Conservation (phyloP, 805 yeast genomes). For the Candida silvicultrix region DNA sequence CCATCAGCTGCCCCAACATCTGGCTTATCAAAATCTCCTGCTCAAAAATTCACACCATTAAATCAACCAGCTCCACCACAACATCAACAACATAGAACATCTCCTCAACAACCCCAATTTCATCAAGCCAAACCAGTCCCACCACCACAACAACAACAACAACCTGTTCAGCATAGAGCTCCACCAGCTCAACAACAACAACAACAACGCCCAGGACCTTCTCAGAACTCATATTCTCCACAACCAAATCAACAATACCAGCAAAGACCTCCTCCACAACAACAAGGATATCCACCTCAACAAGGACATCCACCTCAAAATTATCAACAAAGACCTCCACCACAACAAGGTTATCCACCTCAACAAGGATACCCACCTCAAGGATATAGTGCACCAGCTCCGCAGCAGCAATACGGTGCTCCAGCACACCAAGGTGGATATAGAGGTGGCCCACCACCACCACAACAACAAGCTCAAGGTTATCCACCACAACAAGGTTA, state of each 20-base stretch:
- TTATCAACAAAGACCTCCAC: constrained; percentile 1
- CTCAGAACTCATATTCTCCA: no score
- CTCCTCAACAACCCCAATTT: constrained; percentile 11
- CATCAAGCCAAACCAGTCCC: constrained; percentile 4
- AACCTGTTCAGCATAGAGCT: constrained; percentile 2
- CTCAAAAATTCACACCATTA: constrained; percentile 14
- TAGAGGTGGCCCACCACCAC: constrained; percentile 5
- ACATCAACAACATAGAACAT: constrained; percentile 4
- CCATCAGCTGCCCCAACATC: constrained; percentile 17
- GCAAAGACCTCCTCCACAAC: constrained; percentile 2
- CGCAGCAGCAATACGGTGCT: background rate
- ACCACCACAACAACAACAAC: constrained; percentile 8
- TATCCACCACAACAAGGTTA: constrained; percentile 2
- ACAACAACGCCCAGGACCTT: constrained; percentile 3
- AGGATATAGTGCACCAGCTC: background rate
- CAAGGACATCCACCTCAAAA: constrained; percentile 4
- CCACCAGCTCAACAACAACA: constrained; percentile 5
- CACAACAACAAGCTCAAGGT: constrained; percentile 6
- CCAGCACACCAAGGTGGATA: background rate
- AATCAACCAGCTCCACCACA: constrained; percentile 2
- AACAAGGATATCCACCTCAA: constrained; percentile 4
- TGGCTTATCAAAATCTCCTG: background rate
- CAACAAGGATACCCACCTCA: background rate
- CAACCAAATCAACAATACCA: constrained; percentile 5
- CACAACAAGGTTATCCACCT: constrained; percentile 2